These are phyloP conservation scores for Liriodendron chinense DNA, from an alignment of 164 flowering plant species.

Conservation along the genomic window DNA sequence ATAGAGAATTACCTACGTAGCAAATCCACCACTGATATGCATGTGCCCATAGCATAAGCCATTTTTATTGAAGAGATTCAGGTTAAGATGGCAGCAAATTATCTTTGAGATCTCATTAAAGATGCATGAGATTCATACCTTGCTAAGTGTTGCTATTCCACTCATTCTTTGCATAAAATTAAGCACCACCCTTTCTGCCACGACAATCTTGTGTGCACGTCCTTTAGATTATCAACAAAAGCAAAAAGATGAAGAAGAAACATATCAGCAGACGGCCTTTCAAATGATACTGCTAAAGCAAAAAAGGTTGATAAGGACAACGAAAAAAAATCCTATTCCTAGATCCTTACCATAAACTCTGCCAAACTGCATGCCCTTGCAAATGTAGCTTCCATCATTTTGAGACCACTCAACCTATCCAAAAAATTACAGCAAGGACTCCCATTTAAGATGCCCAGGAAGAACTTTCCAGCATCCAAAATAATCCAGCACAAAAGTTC, in stretches of 20 bases:
- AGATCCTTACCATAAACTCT: conserved; percentile 65
- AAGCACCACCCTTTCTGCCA: conserved; percentile 89
- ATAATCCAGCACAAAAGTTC: not conserved
- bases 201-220: conserved; percentile 74
- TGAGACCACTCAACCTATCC: conserved; percentile 80
- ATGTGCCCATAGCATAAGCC: no score
- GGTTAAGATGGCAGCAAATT: not conserved
- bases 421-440: conserved; percentile 4
- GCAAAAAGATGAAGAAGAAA: not conserved
- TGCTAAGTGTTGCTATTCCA: conserved; percentile 87
- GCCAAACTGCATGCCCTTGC: conserved; percentile 77
- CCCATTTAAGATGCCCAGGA: not conserved
- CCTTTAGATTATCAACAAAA: conserved; percentile 44
- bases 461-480: conserved; percentile 3
- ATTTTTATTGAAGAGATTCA: no score
- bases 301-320: not conserved
- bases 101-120: no score
- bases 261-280: not conserved
- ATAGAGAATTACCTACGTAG: no score
- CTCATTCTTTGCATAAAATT: conserved; percentile 99
- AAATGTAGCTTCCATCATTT: conserved; percentile 75
- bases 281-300: not conserved
- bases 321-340: not conserved
- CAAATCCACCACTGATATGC: no score
- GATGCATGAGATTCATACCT: conserved; percentile 34